A percentile compares a stretch with the other conserved stretches of the same genome.
phyloP scores from a whole-genome alignment of 2,329 filamentous ascomycete genomes.

The Alternaria sp. region DNA sequence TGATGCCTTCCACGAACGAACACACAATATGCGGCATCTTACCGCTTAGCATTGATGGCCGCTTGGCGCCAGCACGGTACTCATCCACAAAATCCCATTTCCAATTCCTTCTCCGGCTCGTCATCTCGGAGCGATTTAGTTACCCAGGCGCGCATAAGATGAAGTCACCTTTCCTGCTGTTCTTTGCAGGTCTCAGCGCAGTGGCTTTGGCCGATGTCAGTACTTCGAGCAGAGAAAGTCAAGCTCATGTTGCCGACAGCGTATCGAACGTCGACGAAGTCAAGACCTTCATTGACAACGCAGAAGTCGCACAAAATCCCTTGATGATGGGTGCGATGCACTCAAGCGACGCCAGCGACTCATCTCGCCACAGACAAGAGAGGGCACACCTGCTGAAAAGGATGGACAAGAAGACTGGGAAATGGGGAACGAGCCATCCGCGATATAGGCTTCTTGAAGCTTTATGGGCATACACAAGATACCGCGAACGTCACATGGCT shows the following conservation, averaged over 20 bases:
- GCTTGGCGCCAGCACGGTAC: slow-evolving; percentile 40
- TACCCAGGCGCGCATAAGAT: neutral
- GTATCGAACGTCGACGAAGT: neutral
- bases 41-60: neutral
- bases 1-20: neutral
- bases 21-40: neutral
- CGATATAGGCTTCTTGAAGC: slow-evolving; percentile 35
- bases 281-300: neutral
- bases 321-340: slow-evolving; percentile 26
- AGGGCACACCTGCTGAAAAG: slow-evolving; percentile 31
- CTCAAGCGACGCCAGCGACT: neutral
- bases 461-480: slow-evolving; percentile 31
- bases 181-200: neutral
- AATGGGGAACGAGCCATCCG: slow-evolving; percentile 30
- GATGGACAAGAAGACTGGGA: slow-evolving; percentile 30
- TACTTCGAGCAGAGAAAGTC: neutral
- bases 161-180: slow-evolving; percentile 3
- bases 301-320: slow-evolving; percentile 12
- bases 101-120: neutral
- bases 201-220: neutral
- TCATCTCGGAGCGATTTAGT: neutral
- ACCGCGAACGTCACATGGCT: slow-evolving; percentile 29
- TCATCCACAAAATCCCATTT: slow-evolving; percentile 14
- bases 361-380: slow-evolving; percentile 31
- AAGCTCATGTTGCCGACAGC: neutral